These are phyloP conservation scores for Aquilaria sinensis DNA, from an alignment of 345 rosid species.

Conservation along the genomic window DNA sequence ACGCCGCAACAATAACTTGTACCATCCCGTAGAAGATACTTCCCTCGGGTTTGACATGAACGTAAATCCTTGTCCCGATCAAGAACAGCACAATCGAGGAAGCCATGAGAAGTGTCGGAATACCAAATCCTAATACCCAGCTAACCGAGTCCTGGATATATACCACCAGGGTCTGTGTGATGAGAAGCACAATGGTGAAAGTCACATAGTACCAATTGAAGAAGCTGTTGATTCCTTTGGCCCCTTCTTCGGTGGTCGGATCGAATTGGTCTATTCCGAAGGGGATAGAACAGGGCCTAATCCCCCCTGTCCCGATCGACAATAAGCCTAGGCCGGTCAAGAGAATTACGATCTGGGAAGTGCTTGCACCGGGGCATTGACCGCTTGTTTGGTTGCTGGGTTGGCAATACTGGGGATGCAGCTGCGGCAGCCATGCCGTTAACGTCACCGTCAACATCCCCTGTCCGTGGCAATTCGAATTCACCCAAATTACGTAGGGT, in stretches of 20 bases:
- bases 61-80: conserved; percentile 51
- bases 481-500: too few relatives aligned
- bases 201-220: conserved; percentile 71
- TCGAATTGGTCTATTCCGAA: conserved; percentile 86
- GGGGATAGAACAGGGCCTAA: conserved; percentile 73
- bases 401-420: conserved; percentile 60
- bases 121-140: conserved; percentile 72
- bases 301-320: conserved; percentile 65
- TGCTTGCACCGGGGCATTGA: conserved; percentile 29
- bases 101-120: conserved; percentile 56
- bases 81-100: conserved; percentile 46
- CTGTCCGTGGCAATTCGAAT: conserved; percentile 20
- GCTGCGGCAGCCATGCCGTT: conserved; percentile 61
- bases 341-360: conserved; percentile 38
- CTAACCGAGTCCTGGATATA: conserved; percentile 73
- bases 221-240: conserved; percentile 59
- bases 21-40: conserved; percentile 47
- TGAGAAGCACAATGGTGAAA: conserved; percentile 47
- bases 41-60: conserved; percentile 56
- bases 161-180: conserved; percentile 49
- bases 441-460: conserved; percentile 67
- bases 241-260: conserved; percentile 53
- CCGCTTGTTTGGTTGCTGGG: background rate
- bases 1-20: conserved; percentile 53
- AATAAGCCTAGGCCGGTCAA: conserved; percentile 39